Conservation (phyloP, 257 asterid genomes). For the Solanum sejunctum region DNA sequence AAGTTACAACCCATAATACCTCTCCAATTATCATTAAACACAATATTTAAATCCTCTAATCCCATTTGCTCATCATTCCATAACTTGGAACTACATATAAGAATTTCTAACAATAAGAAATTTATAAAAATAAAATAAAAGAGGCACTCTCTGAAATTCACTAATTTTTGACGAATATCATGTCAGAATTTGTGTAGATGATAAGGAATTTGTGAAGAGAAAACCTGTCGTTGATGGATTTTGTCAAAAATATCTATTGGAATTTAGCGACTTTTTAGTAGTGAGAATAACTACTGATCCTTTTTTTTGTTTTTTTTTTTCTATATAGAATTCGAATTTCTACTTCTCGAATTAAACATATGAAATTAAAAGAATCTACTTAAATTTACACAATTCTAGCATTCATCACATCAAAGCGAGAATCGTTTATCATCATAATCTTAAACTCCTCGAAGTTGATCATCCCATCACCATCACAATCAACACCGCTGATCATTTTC, state of each 20-base stretch:
- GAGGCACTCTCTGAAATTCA: neutral
- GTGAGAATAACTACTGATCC: neutral
- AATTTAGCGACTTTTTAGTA: neutral
- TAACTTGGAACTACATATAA: neutral
- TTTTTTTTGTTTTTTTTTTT: neutral
- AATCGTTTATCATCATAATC: conserved; percentile 75
- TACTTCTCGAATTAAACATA: neutral
- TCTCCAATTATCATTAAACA: neutral
- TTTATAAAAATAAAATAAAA: neutral
- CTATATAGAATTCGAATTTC: neutral
- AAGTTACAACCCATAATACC: neutral
- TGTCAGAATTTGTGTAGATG: neutral
- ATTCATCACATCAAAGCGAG: conserved; percentile 18
- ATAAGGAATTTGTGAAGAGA: neutral
- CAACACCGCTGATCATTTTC: conserved; percentile 77
- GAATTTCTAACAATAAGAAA: neutral
- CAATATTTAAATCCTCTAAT: neutral
- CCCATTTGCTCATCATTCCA: neutral
- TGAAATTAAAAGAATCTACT: neutral
- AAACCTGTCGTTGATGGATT: fast-evolving
- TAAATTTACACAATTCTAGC: neutral
- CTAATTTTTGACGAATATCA: neutral
- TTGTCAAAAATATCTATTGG: neutral
- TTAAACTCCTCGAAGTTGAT: conserved; percentile 78
- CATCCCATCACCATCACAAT: conserved; percentile 59